Evolutionary conservation across 495 filamentous ascomycete genomes (phyloP).

Genomic region (Talaromyces liani): DNA sequence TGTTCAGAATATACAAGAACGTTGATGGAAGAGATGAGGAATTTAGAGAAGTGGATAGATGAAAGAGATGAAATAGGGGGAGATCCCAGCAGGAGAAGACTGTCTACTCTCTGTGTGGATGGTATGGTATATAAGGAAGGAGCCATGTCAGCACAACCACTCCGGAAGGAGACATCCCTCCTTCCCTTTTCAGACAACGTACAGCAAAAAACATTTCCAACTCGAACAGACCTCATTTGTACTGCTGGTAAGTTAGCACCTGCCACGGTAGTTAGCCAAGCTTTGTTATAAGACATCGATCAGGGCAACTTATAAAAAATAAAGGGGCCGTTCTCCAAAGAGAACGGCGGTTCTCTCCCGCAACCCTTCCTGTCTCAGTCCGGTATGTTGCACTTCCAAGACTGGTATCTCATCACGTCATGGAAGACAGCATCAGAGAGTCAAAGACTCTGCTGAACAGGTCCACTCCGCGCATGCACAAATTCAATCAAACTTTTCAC

Average conservation of each 20-base stretch:
- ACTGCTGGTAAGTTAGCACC: not conserved
- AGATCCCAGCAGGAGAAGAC: not conserved
- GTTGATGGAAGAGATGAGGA: slow-evolving; percentile 16
- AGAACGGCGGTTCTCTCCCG: slow-evolving; percentile 26
- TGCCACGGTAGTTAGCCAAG: slow-evolving; percentile 25
- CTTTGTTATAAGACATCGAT: slow-evolving; percentile 2
- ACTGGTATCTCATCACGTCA: slow-evolving; percentile 11
- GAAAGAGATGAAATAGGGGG: slow-evolving; percentile 2
- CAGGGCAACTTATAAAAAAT: slow-evolving; percentile 58
- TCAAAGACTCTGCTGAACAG: not conserved
- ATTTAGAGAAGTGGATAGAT: slow-evolving; percentile 9
- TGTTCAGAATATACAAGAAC: not conserved
- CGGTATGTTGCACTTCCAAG: slow-evolving; percentile 20
- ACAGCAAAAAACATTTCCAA: not conserved
- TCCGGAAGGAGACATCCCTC: not conserved
- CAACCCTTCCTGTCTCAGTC: slow-evolving; percentile 12
- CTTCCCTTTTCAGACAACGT: not conserved
- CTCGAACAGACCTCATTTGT: not conserved
- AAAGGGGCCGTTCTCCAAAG: slow-evolving; percentile 45
- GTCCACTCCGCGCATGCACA: slow-evolving; percentile 6
- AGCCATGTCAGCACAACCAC: slow-evolving; percentile 14
- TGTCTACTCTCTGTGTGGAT: not conserved
- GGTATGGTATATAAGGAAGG: slow-evolving; percentile 15
- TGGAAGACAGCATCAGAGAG: not conserved
- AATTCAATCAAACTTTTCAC: slow-evolving; percentile 5